phyloP scores from a whole-genome alignment of 108 stramenopile genomes.

The Nannochloropsis salina region DNA sequence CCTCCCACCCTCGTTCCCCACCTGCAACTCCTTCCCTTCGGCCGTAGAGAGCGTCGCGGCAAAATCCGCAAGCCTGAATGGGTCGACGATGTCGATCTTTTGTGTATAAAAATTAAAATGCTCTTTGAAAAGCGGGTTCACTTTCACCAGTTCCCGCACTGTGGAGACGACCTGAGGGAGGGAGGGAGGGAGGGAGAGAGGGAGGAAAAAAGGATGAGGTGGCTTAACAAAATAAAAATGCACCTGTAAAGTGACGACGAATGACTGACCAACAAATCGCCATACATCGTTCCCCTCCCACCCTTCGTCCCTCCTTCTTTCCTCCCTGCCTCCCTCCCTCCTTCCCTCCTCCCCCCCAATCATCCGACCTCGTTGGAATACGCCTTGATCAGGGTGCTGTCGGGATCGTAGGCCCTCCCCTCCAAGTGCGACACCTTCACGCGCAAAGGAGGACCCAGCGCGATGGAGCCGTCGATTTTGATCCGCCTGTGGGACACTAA shows the following conservation, averaged over 20 bases:
- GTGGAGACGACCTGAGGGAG: slow-evolving; percentile 56
- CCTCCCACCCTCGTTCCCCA: not conserved
- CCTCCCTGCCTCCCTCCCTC: not conserved
- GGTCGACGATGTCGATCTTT: slow-evolving; percentile 76
- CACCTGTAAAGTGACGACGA: no score
- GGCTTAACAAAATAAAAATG: not conserved
- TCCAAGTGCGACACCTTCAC: slow-evolving; percentile 82
- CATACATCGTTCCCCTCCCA: no score
- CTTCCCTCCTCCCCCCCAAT: not conserved
- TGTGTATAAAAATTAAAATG: slow-evolving; percentile 76
- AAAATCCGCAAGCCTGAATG: slow-evolving; percentile 87
- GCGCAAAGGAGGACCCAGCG: slow-evolving; percentile 79
- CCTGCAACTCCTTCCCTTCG: slow-evolving; percentile 78
- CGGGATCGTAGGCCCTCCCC: slow-evolving; percentile 52
- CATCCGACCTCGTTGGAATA: slow-evolving; percentile 76
- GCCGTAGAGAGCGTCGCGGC: slow-evolving; percentile 75
- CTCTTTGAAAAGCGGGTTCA: slow-evolving; percentile 86
- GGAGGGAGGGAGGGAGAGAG: not conserved
- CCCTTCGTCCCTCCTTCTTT: no score
- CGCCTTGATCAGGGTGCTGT: slow-evolving; percentile 77
- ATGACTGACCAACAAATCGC: no score
- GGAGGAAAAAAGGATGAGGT: not conserved
- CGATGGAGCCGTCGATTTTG: slow-evolving; percentile 64
- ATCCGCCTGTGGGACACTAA: slow-evolving; percentile 81
- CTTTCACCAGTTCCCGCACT: slow-evolving; percentile 82